Evolutionary conservation across 2,329 filamentous ascomycete genomes (phyloP).

Genomic region (Ophiosphaerella narmari): DNA sequence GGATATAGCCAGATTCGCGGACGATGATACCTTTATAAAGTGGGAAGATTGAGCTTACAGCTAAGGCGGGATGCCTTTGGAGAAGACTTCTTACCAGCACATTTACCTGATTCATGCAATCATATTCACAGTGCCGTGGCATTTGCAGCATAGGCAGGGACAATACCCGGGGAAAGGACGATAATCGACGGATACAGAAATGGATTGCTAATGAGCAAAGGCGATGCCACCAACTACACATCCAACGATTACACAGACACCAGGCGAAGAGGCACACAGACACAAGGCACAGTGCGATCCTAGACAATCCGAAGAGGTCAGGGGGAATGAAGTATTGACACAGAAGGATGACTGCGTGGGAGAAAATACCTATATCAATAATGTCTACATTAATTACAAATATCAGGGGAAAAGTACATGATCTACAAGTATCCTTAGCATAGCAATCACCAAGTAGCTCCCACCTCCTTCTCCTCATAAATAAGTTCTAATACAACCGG

Average conservation of each 20-base stretch:
- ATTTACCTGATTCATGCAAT: not conserved
- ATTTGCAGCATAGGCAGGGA: no score
- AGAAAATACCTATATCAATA: not conserved
- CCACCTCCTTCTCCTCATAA: conserved; percentile 10
- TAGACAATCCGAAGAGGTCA: not conserved
- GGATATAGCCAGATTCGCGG: conserved; percentile 31
- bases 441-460: conserved; percentile 22
- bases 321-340: not conserved
- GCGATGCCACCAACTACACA: no score
- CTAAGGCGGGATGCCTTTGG: not conserved
- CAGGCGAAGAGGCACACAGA: no score
- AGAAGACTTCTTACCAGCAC: not conserved
- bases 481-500: conserved; percentile 16
- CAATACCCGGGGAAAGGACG: no score
- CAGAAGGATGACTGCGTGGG: not conserved
- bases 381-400: not conserved
- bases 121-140: no score
- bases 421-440: conserved; percentile 11
- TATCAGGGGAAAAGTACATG: not conserved
- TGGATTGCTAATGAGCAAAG: no score
- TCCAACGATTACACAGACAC: no score
- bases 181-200: no score
- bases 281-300: not conserved
- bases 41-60: conserved; percentile 1
- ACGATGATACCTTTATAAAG: conserved; percentile 6